These are phyloP conservation scores for Paraglomus brasilianum DNA, from an alignment of 192 early-diverging fungal species.

Conservation along the genomic window DNA sequence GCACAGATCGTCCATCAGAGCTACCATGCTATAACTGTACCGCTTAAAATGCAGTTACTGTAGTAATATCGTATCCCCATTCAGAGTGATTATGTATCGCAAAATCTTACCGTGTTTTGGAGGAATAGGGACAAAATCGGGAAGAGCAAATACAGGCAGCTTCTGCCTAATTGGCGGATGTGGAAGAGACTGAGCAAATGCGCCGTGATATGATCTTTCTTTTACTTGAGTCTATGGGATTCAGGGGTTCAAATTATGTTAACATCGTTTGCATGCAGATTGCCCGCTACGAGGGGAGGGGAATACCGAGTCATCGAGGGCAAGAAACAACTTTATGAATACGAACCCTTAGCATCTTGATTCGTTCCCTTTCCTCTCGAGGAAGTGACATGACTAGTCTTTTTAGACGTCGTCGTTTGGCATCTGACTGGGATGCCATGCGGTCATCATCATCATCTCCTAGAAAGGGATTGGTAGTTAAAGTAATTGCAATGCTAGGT, in stretches of 20 bases:
- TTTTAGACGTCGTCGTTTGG: constrained; percentile 14
- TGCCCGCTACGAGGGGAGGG: not conserved
- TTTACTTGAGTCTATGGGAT: not conserved
- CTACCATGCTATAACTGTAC: not conserved
- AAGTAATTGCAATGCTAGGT: not conserved
- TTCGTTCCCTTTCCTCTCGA: constrained; percentile 17
- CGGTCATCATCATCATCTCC: constrained; percentile 1
- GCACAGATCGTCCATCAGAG: not conserved
- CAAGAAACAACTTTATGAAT: not conserved
- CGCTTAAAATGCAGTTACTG: not conserved
- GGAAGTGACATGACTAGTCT: constrained; percentile 11
- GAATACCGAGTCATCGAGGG: not conserved
- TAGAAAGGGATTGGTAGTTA: not conserved
- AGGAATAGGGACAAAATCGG: too few relatives aligned
- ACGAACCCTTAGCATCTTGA: not conserved
- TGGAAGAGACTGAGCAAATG: too few relatives aligned
- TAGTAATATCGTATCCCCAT: not conserved
- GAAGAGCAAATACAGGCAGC: too few relatives aligned
- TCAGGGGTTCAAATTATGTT: not conserved
- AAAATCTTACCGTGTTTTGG: not conserved
- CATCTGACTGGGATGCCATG: not conserved
- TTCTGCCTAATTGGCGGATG: too few relatives aligned
- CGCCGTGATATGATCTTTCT: too few relatives aligned
- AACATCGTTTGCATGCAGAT: not conserved
- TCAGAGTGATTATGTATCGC: too few relatives aligned